A percentile compares a stretch with the other conserved stretches of the same genome.
Conservation (phyloP, 139 green algal species). For the Micractinium conductrix region DNA sequence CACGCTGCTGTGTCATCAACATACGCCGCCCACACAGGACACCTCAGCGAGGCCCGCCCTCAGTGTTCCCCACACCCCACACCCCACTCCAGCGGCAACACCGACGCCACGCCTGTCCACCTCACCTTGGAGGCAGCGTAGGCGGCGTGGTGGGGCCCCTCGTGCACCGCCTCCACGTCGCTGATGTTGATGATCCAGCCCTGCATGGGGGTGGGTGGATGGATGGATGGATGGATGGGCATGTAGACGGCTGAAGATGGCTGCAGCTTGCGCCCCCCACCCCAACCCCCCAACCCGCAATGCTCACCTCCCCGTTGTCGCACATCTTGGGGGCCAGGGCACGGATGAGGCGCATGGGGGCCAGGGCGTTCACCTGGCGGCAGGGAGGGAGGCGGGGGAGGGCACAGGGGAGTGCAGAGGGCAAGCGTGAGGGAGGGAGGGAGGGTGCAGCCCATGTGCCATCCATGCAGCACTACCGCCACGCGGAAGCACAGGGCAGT, state of each 20-base stretch:
- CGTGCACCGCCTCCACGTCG: conserved; percentile 33
- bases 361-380: conserved; percentile 28
- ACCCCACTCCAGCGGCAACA: too few relatives aligned
- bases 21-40: too few relatives aligned
- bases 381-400: neutral
- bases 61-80: too few relatives aligned
- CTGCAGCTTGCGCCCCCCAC: too few relatives aligned
- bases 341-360: conserved; percentile 35
- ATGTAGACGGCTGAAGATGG: too few relatives aligned
- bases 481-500: neutral
- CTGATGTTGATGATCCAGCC: conserved; percentile 38
- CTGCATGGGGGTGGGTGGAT: too few relatives aligned
- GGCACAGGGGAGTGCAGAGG: neutral
- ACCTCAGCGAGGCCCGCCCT: too few relatives aligned
- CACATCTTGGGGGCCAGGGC: conserved; percentile 23
- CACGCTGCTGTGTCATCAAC: too few relatives aligned
- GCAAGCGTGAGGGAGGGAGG: neutral
- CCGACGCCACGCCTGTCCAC: too few relatives aligned
- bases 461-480: too few relatives aligned
- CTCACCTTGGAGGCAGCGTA: conserved; percentile 34
- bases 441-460: too few relatives aligned
- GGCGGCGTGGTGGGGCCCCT: conserved; percentile 31
- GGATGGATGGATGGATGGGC: too few relatives aligned
- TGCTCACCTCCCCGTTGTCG: conserved; percentile 19
- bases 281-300: neutral